Percentiles rank a stretch among this genome's conserved stretches.
Conservation (phyloP, 306 rosid genomes). For the Vicia sativa region DNA sequence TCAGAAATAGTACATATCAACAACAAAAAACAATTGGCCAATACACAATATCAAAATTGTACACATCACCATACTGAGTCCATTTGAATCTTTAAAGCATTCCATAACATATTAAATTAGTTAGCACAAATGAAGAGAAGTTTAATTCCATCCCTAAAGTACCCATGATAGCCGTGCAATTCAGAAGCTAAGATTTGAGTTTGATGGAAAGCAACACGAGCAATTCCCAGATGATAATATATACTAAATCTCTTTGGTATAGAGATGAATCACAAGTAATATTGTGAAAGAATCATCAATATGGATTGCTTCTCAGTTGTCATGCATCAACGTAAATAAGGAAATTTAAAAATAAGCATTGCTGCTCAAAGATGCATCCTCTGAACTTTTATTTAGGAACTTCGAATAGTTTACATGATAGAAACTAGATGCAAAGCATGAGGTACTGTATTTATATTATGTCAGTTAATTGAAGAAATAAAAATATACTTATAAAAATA, state of each 20-base stretch:
- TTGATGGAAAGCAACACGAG: background rate
- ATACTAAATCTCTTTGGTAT: conserved; percentile 13
- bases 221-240: conserved; percentile 28
- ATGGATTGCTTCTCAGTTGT: conserved; percentile 20
- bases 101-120: conserved; percentile 9
- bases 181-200: too few species aligned
- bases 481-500: background rate
- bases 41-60: conserved; percentile 27
- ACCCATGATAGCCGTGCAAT: too few species aligned
- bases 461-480: conserved; percentile 12
- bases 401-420: conserved; percentile 26
- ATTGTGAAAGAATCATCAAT: conserved; percentile 23
- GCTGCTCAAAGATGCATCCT: background rate
- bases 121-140: background rate
- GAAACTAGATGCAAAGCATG: conserved; percentile 28
- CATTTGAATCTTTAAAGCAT: conserved; percentile 18
- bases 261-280: conserved; percentile 19
- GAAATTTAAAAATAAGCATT: too few species aligned
- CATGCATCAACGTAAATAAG: background rate
- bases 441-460: conserved; percentile 9
- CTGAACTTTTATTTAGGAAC: background rate
- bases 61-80: conserved; percentile 21
- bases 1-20: conserved; percentile 12
- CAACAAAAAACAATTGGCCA: conserved; percentile 26
- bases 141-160: conserved; percentile 1